Base-by-base conservation (phyloP, 768 basidiomycete genomes). In the Termitomyces sp. region DNA sequence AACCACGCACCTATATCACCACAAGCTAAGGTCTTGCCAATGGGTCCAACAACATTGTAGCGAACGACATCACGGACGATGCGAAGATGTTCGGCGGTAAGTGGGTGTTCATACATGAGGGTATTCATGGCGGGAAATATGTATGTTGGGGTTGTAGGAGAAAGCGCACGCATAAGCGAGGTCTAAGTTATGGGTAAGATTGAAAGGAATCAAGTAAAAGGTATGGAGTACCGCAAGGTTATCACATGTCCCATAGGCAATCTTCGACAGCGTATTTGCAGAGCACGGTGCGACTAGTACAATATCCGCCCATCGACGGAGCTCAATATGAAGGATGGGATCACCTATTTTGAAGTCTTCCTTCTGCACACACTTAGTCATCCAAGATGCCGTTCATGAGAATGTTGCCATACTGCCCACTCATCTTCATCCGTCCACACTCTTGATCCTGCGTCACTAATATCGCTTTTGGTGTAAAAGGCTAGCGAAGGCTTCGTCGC, bases 81-180 rank as follows among this genome's bases (percentile, higher is more conserved):
- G 24, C 85, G 82, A 46, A 98, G 74, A 69, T 99, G 97, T 64
- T 90, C 84, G 1, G 85, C 83, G 0, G 96, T 98, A 22, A 98
- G 80, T 20, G 94, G 94, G 70, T 98, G 96, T 61, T 91, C 86
- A 70, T 92, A 98, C 96, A 99, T 99, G 65, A 93, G 79, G 3
- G 97, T 98, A 73, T 99, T 99, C 96, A 98, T 99, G 0, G 96
- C 97, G 1, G 96, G 96, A 70, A 96, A 98, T 40, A 98, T 74
- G 69, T 90, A 94, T 7, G 93, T 94, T 7, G 91, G 91, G 0
- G 93, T 97, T 7, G 84, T 80, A 0, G 95, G 92, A 3, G 91
- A 80, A 0, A 96, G 78, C 0, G 94, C 96, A 22, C 94, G 87
- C 62, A 97, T 82, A 4, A 97, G 81, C 15, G 94, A 90, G 12